A percentile compares a stretch with the other conserved stretches of the same genome.
These are phyloP conservation scores for Coemansia sp. DNA, from an alignment of 192 early-diverging fungal genomes.

Conservation along the genomic window DNA sequence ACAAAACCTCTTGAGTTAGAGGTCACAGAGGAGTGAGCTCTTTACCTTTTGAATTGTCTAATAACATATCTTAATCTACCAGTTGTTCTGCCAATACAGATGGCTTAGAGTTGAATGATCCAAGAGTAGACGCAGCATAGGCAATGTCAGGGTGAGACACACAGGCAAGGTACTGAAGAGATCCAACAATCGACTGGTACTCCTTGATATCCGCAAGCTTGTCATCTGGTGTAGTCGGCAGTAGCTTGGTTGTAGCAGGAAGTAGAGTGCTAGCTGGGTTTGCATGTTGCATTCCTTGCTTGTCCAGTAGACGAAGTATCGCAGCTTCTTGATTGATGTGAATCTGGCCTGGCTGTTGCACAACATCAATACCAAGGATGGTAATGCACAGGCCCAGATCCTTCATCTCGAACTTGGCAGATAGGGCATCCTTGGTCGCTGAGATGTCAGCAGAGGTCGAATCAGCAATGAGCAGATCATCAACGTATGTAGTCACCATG, in stretches of 20 bases:
- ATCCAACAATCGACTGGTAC: constrained; percentile 4
- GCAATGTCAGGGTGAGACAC: constrained; percentile 5
- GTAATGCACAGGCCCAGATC: neutral
- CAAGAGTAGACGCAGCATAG: constrained; percentile 8
- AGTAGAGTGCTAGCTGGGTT: neutral
- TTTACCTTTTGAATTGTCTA: too few relatives aligned
- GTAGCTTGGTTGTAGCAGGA: neutral
- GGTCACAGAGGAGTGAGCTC: too few relatives aligned
- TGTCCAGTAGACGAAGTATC: neutral
- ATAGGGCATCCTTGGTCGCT: neutral
- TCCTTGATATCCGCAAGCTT: neutral
- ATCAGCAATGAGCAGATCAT: neutral
- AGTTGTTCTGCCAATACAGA: too few relatives aligned
- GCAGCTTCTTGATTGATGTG: constrained; percentile 1
- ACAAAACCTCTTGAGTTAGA: too few relatives aligned
- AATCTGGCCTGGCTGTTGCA: neutral
- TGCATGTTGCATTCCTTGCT: neutral
- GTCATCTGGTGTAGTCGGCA: neutral
- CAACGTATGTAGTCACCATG: neutral
- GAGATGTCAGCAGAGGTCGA: neutral
- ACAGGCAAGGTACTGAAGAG: constrained; percentile 8
- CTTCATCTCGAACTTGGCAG: neutral
- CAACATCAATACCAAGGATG: constrained; percentile 1
- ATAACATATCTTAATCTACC: too few relatives aligned
- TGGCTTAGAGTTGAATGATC: constrained; percentile 1